phyloP scores from a whole-genome alignment of 257 asterid species.

The Perilla frutescens region DNA sequence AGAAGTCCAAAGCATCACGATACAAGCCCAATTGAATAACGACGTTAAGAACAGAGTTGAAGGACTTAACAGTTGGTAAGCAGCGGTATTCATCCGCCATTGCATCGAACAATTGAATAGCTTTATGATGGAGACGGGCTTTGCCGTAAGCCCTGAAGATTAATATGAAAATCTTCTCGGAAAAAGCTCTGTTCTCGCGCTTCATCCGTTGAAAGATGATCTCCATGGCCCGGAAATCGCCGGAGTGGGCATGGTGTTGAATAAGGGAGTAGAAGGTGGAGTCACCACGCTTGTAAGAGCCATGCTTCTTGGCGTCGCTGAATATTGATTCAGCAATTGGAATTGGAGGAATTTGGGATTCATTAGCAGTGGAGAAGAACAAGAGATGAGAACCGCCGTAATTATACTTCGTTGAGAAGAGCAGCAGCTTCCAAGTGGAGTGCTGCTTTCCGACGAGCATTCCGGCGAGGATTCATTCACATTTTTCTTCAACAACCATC shows the following conservation, averaged over 20 bases:
- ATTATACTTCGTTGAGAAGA: constrained; percentile 45
- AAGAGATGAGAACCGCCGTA: constrained; percentile 28
- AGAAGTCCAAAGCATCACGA: constrained; percentile 67
- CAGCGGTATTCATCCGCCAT: constrained; percentile 83
- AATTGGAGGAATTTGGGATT: constrained; percentile 23
- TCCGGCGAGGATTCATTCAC: constrained; percentile 23
- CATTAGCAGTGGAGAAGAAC: constrained; percentile 34
- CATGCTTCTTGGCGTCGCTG: constrained; percentile 50
- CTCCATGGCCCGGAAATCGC: constrained; percentile 78
- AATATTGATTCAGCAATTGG: constrained; percentile 68
- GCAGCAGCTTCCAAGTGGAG: constrained; percentile 40
- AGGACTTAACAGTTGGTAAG: constrained; percentile 74
- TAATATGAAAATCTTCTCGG: constrained; percentile 71
- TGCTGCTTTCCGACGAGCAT: constrained; percentile 58
- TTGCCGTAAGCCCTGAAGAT: constrained; percentile 81
- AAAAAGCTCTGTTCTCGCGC: constrained; percentile 61
- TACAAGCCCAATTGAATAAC: constrained; percentile 64
- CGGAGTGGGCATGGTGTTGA: constrained; percentile 62
- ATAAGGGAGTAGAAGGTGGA: constrained; percentile 82
- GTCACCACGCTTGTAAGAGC: constrained; percentile 81
- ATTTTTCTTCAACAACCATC: neutral
- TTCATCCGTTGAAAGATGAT: constrained; percentile 70
- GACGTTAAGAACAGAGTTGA: constrained; percentile 86
- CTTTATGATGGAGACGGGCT: constrained; percentile 65
- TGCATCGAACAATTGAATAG: constrained; percentile 63